phyloP scores from a whole-genome alignment of 306 rosid genomes.

The Begonia loranthoides region DNA sequence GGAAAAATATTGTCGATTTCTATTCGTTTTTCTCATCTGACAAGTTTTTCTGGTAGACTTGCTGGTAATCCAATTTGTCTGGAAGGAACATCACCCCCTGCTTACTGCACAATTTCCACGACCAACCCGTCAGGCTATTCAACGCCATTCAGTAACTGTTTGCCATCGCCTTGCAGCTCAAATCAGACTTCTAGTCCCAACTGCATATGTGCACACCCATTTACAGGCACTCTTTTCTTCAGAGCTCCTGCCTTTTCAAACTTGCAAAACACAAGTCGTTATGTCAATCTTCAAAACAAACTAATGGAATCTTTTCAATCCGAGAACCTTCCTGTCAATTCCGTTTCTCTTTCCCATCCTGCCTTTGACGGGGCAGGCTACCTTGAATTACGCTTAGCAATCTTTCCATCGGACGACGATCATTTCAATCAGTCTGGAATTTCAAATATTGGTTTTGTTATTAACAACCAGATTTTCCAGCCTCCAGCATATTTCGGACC shows the following conservation, averaged over 20 bases:
- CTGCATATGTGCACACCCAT: slow-evolving; percentile 62
- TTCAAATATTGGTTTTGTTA: slow-evolving; percentile 22
- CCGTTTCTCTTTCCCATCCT: slow-evolving; percentile 30
- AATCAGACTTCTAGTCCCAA: slow-evolving; percentile 37
- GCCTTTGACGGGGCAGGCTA: slow-evolving; percentile 9
- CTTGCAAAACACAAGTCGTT: slow-evolving; percentile 20
- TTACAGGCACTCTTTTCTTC: slow-evolving; percentile 36
- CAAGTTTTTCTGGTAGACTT: slow-evolving; percentile 26
- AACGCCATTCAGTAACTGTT: slow-evolving; percentile 22
- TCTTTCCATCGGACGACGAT: slow-evolving; percentile 37
- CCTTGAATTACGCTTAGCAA: slow-evolving; percentile 21
- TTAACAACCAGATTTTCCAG: slow-evolving; percentile 37
- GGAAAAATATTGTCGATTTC: background rate
- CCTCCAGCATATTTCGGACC: slow-evolving; percentile 44
- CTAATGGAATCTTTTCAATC: slow-evolving; percentile 12
- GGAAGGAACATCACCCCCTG: slow-evolving; percentile 2
- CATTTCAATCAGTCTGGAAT: slow-evolving; percentile 31
- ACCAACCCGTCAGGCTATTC: slow-evolving; percentile 9
- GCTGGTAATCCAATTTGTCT: slow-evolving; percentile 36
- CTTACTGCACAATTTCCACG: slow-evolving; percentile 27
- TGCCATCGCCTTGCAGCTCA: slow-evolving; percentile 16
- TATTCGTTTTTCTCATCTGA: no score
- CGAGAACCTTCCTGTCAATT: slow-evolving; percentile 23
- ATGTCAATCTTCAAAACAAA: slow-evolving; percentile 9
- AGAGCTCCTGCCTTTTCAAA: slow-evolving; percentile 47